These are phyloP conservation scores for Trichosporon sp. DNA, from an alignment of 1,284 basidiomycete species.

Conservation along the genomic window DNA sequence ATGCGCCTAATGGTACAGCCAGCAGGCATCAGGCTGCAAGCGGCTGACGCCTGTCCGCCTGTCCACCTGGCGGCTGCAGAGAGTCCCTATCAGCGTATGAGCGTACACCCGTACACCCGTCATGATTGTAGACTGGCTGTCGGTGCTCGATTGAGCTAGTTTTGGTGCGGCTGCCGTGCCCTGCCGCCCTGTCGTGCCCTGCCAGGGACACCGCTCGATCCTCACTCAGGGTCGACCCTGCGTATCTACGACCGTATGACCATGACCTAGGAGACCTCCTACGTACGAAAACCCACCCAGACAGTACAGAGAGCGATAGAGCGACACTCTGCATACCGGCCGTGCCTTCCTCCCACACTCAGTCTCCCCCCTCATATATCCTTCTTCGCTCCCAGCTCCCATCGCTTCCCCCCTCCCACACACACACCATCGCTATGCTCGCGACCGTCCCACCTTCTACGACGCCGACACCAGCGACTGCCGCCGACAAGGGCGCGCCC, in stretches of 20 bases:
- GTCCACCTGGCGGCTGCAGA: neutral
- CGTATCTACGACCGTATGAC: neutral
- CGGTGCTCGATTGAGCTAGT: conserved; percentile 2
- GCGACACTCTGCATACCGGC: neutral
- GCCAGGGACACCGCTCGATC: neutral
- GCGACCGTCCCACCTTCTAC: neutral
- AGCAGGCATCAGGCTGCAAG: neutral
- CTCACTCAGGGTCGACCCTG: neutral
- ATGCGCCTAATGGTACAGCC: neutral
- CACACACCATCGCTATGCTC: neutral
- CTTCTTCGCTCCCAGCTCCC: neutral
- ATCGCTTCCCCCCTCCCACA: neutral
- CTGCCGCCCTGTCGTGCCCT: neutral
- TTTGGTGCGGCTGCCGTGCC: conserved; percentile 13
- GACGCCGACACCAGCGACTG: conserved; percentile 1
- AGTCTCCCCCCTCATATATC: neutral
- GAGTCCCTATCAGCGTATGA: neutral
- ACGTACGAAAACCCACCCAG: conserved; percentile 9
- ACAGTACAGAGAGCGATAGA: no score
- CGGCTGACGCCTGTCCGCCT: neutral
- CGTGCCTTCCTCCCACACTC: conserved; percentile 11
- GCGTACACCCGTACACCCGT: conserved; percentile 3
- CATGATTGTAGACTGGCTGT: neutral
- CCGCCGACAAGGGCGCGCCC: conserved; percentile 6
- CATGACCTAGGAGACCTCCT: neutral